Evolutionary conservation across 805 yeast genomes (phyloP), one percentile per base, ranked within the genome.

Genomic region (Kurtzmaniella cleridarum): DNA sequence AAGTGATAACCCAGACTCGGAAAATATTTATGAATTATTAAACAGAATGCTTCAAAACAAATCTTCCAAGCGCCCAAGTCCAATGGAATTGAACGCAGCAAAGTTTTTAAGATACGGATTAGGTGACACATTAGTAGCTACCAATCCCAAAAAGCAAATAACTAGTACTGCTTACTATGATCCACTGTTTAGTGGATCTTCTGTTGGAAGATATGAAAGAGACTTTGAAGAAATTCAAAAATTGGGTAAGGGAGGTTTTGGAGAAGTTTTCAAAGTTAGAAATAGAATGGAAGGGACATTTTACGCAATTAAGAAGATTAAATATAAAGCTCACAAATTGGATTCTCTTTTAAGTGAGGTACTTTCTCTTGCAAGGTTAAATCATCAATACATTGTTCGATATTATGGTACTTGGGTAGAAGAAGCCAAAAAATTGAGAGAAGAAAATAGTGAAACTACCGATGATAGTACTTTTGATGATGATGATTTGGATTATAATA

Each of bases 381-480:
- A 90, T 50, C 97, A 93, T 55, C 97, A 90, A 55, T 91, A 88
- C 57, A 96, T 93, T 30, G 98, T 93, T 3, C 68, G 99, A 41
- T 93, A 93, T 60, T 93, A 86, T 61, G 95, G 97, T 3, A 96
- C 97, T 0, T 93, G 99, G 99, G 75, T 91, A 4, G 97, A 90
- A 54, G 95, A 87, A 40, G 81, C 80, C 23, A 50, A 55, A 18
- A 48, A 51, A 1, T 42, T 41, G 11, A 31, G 29, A 9, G 43
- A 41, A 3, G 43, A 43, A 2, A 52, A 50, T 3, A 53, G 60
- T n/a, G 64, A 53, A 6, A 50, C 49, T 1, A 53, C 44, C 3
- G 50, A 43, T 1, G 54, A 47, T 3, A 38, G 48, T 16, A 48
- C 47, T 10, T 53, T 52, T 1, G 61, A 55, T 5, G 43, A 47